phyloP scores from a whole-genome alignment of 1,284 basidiomycete species.

The Moesziomyces parantarcticus region DNA sequence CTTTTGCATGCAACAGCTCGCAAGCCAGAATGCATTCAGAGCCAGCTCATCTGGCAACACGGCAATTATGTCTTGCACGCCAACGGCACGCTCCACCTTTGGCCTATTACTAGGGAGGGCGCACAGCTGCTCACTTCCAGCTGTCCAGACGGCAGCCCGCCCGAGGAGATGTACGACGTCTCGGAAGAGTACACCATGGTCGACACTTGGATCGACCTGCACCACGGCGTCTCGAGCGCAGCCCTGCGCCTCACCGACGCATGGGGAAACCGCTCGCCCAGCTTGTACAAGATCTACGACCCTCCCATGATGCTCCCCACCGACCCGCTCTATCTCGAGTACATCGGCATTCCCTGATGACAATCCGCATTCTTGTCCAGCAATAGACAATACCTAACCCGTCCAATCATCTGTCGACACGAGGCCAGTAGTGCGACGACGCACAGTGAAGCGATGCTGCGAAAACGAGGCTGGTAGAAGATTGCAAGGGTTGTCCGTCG shows the following conservation, averaged over 20 bases:
- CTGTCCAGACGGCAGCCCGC: constrained; percentile 15
- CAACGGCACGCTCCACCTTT: constrained; percentile 49
- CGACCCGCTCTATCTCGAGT: constrained; percentile 49
- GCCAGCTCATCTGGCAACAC: constrained; percentile 66
- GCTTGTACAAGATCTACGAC: constrained; percentile 56
- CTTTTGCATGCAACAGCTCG: constrained; percentile 10
- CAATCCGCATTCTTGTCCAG: neutral
- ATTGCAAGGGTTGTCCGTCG: neutral
- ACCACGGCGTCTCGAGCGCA: constrained; percentile 13
- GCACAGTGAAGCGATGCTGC: too few relatives aligned
- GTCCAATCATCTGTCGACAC: too few relatives aligned
- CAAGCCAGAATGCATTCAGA: constrained; percentile 60
- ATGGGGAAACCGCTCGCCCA: constrained; percentile 39
- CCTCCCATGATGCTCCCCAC: constrained; percentile 64
- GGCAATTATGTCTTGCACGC: constrained; percentile 59
- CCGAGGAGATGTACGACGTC: constrained; percentile 49
- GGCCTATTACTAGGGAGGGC: constrained; percentile 38
- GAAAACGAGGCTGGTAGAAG: neutral
- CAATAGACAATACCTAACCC: neutral
- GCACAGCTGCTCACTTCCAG: constrained; percentile 42
- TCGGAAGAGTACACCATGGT: constrained; percentile 33
- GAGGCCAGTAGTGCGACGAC: too few relatives aligned
- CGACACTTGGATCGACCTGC: constrained; percentile 47
- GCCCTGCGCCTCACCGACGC: constrained; percentile 39
- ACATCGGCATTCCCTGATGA: constrained; percentile 36